A percentile compares a stretch with the other conserved stretches of the same genome.
Conservation (phyloP, 2,329 filamentous ascomycete genomes). For the Epichloe gansuensis region DNA sequence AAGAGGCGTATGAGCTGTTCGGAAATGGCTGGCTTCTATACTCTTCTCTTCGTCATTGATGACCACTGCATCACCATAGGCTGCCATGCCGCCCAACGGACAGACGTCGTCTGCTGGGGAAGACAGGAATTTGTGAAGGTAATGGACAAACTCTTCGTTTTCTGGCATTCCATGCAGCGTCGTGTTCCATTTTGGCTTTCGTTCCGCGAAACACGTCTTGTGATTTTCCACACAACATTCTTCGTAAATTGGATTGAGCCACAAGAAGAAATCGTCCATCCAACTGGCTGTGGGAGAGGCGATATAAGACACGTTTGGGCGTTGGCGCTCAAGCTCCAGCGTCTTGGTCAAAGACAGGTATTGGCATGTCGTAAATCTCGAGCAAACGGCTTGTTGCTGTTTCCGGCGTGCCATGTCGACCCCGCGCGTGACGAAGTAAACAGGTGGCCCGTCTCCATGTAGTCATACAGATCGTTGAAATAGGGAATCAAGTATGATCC, state of each 20-base stretch:
- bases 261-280: slow-evolving; percentile 93
- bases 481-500: slow-evolving; percentile 93
- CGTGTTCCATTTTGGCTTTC: slow-evolving; percentile 76
- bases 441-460: slow-evolving; percentile 81
- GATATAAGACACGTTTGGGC: slow-evolving; percentile 77
- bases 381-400: slow-evolving; percentile 79
- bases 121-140: slow-evolving; percentile 69
- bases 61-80: slow-evolving; percentile 75
- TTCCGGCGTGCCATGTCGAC: slow-evolving; percentile 64
- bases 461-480: slow-evolving; percentile 90
- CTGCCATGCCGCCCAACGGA: slow-evolving; percentile 75
- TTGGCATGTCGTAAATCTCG: slow-evolving; percentile 80
- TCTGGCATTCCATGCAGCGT: slow-evolving; percentile 86
- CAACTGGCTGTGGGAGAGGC: slow-evolving; percentile 82
- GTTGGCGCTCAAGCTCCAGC: slow-evolving; percentile 86
- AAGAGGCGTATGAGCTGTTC: slow-evolving; percentile 76
- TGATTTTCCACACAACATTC: slow-evolving; percentile 58
- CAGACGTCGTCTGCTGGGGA: slow-evolving; percentile 73
- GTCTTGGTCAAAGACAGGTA: slow-evolving; percentile 75
- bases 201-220: slow-evolving; percentile 64
- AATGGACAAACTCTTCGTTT: slow-evolving; percentile 78
- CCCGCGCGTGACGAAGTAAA: slow-evolving; percentile 85
- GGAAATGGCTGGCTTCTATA: slow-evolving; percentile 79
- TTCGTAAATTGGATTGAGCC: slow-evolving; percentile 77
- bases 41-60: slow-evolving; percentile 54